These are phyloP conservation scores for Cornus kousa DNA, from an alignment of 148 eudicot species.

Conservation along the genomic window DNA sequence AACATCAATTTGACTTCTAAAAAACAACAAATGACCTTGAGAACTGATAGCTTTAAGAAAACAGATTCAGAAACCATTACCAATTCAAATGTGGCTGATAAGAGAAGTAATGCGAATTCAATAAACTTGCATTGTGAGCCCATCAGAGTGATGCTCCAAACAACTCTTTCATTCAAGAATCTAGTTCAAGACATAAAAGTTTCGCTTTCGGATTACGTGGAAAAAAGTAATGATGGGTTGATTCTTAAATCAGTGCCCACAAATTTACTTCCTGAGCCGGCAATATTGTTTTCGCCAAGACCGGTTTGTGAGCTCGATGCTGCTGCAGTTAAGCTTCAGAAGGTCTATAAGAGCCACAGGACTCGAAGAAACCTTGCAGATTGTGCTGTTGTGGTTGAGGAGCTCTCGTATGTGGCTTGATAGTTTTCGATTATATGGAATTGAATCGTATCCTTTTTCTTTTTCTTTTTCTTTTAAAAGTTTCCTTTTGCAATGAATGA, in stretches of 20 bases:
- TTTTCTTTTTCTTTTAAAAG: background rate
- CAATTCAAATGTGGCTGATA: conserved; percentile 7
- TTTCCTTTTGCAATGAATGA: background rate
- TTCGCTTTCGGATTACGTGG: conserved; percentile 19
- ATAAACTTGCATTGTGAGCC: conserved; percentile 47
- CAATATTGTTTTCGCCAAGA: conserved; percentile 59
- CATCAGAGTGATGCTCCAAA: conserved; percentile 44
- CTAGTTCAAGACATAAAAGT: conserved; percentile 31
- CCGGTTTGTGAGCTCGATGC: conserved; percentile 86
- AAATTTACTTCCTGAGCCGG: conserved; percentile 66
- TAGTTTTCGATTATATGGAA: background rate
- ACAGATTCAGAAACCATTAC: conserved; percentile 31
- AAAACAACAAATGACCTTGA: conserved; percentile 35
- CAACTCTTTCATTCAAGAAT: conserved; percentile 58
- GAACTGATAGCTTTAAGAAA: conserved; percentile 40
- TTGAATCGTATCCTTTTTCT: background rate
- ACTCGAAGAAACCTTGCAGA: conserved; percentile 86
- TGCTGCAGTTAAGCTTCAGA: conserved; percentile 79
- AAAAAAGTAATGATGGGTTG: conserved; percentile 22
- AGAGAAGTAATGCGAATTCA: conserved; percentile 23
- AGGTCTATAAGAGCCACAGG: conserved; percentile 84
- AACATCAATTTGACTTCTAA: conserved; percentile 17
- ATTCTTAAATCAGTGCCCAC: conserved; percentile 42
- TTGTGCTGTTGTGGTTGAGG: conserved; percentile 93
- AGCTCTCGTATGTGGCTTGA: conserved; percentile 53